These are phyloP conservation scores for Oemleria cerasiformis DNA, from an alignment of 306 rosid species.

Conservation along the genomic window DNA sequence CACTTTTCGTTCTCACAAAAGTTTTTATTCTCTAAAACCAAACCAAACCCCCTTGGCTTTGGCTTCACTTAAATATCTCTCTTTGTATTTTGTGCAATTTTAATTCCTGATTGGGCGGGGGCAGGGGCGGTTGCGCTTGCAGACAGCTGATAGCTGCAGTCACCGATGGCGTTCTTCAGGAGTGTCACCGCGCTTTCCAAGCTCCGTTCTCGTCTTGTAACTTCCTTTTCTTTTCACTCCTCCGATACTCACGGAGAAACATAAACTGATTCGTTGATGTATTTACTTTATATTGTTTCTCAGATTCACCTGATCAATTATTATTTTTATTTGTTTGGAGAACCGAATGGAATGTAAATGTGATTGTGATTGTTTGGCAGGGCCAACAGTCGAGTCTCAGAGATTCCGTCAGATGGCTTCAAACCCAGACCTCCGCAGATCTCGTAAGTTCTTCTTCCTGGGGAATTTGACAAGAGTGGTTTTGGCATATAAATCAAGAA, in stretches of 20 bases:
- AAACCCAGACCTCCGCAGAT: constrained; percentile 59
- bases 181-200: constrained; percentile 66
- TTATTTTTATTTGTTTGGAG: constrained; percentile 2
- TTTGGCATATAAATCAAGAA: background rate
- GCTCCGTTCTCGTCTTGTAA: constrained; percentile 82
- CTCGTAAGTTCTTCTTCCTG: constrained; percentile 40
- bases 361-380: constrained; percentile 36
- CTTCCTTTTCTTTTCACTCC: constrained; percentile 3
- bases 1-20: background rate
- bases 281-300: background rate
- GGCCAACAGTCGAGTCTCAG: constrained; percentile 68
- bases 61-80: background rate
- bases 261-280: background rate
- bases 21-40: no score
- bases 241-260: background rate
- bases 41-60: background rate
- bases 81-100: background rate
- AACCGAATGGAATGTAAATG: background rate
- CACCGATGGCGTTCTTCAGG: constrained; percentile 57
- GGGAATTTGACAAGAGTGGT: background rate
- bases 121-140: background rate
- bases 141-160: background rate
- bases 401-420: constrained; percentile 83
- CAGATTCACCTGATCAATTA: background rate
- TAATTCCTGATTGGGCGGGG: background rate